Base-by-base conservation (phyloP, 305 asterid genomes). In the Rubia tinctorum region DNA sequence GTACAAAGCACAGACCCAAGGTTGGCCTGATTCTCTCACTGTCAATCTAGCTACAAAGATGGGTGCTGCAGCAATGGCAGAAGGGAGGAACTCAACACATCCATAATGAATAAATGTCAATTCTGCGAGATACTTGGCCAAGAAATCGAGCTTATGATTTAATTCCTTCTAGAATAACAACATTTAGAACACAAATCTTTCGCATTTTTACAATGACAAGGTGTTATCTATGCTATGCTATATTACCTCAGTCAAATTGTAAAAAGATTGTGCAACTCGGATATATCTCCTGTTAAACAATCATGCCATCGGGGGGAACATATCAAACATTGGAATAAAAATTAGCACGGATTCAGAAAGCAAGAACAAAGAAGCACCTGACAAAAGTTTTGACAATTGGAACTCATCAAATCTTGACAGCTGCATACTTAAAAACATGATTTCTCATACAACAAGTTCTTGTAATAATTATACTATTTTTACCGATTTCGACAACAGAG, bases 21-120 rank as follows among this genome's bases (percentile, higher is more conserved):
- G 99, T 78, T 89, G 86, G 56, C 81, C 85, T n/a, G 90, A 82
- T 83, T 92, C 97, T 80, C 86, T 94, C 43, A 92, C 88, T 20
- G 94, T 95, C 99, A 98, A 95, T 86, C 89, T 85, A 23, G 98
- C 98, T 59, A 95, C 86, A 78, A 92, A 89, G 60, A 92, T 86
- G 68, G 96, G 96, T 22, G 98, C 90, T 70, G 99, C 99, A 67
- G 99, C 99, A 68, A 89, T 78, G 70, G 82, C 79, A 37, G 99
- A 95, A 2, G 99, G 98, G 40, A 86, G 87, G 75, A 84, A 87
- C 84, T 88, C 86, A 56, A 95, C 86, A 84, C 88, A 91, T 77
- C 80, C 78, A 85, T 89, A 95, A 51, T 92, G 93, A 0, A 77
- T 68, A 49, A 95, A 83, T 43, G 94, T 87, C 78, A 92, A 78